Evolutionary conservation across 345 rosid genomes (phyloP).

Genomic region (Eucalyptus caleyi): DNA sequence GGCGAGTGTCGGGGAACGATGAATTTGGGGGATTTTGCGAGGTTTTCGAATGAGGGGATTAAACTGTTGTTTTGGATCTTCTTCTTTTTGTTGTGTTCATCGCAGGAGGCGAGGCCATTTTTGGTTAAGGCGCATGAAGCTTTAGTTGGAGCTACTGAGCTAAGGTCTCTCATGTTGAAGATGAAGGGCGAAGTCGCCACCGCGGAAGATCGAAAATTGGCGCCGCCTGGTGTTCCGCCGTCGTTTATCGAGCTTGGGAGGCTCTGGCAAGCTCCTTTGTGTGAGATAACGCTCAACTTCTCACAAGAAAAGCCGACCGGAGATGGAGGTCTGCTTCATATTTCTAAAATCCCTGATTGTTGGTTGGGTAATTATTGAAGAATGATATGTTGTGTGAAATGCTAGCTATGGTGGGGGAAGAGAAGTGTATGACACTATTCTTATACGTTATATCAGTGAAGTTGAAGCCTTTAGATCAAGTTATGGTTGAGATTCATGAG

Average conservation of each 20-base stretch:
- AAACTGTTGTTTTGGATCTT: not conserved
- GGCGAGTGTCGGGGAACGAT: conserved; percentile 7
- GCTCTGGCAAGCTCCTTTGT: conserved; percentile 77
- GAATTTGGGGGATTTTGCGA: not conserved
- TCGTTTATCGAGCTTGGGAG: conserved; percentile 58
- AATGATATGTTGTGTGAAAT: not conserved
- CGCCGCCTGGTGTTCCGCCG: not conserved
- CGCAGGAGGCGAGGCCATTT: conserved; percentile 40
- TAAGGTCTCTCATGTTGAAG: conserved; percentile 23
- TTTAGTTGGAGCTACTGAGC: conserved; percentile 24
- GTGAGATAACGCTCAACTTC: conserved; percentile 41
- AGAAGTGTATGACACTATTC: not conserved
- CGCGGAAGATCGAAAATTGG: not conserved
- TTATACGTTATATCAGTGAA: not conserved
- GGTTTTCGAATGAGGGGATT: not conserved
- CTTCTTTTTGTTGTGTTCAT: not conserved
- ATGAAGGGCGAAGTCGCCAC: conserved; percentile 18
- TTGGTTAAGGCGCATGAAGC: conserved; percentile 39
- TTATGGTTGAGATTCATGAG: not conserved
- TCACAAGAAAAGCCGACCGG: not conserved
- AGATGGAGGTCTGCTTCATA: conserved; percentile 14
- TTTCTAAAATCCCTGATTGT: not conserved
- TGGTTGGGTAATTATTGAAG: not conserved
- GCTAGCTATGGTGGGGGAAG: not conserved
- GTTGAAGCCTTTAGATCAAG: not conserved